phyloP scores from a whole-genome alignment of 352 stramenopile genomes.

The Globisporangium emineosum region DNA sequence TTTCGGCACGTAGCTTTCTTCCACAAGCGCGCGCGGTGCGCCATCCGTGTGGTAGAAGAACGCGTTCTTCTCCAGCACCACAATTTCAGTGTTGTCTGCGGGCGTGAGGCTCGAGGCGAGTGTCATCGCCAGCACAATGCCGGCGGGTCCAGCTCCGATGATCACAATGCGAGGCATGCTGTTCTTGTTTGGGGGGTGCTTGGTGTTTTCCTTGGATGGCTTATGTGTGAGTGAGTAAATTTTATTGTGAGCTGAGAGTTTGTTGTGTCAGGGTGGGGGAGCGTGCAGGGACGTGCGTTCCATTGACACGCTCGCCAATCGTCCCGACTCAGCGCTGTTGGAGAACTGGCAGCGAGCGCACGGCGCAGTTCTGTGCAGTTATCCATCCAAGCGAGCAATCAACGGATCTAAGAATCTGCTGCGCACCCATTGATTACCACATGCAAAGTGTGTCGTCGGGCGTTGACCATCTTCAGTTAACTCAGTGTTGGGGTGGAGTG shows the following conservation, averaged over 20 bases:
- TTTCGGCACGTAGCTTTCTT: neutral
- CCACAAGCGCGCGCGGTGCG: neutral
- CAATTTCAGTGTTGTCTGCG: neutral
- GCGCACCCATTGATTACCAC: too few species aligned
- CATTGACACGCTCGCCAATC: too few species aligned
- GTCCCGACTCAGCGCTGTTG: too few species aligned
- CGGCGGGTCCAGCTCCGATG: neutral
- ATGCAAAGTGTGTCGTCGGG: neutral
- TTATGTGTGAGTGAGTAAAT: neutral
- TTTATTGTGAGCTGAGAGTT: neutral
- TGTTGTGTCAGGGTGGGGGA: too few species aligned
- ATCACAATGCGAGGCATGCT: constrained; percentile 3
- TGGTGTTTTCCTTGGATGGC: neutral
- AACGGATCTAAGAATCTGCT: too few species aligned
- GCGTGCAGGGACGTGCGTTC: too few species aligned
- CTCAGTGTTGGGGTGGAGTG: neutral
- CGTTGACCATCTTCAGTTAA: neutral
- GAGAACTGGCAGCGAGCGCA: too few species aligned
- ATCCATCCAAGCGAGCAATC: too few species aligned
- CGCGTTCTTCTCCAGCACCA: neutral
- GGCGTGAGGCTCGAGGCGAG: neutral
- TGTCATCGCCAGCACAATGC: neutral
- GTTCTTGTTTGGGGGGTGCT: neutral
- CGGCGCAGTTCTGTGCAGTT: too few species aligned
- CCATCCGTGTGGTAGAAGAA: constrained; percentile 3